Evolutionary conservation across 768 basidiomycete genomes (phyloP), one percentile per base, ranked within the genome.

Genomic region (Mycena belliarum): DNA sequence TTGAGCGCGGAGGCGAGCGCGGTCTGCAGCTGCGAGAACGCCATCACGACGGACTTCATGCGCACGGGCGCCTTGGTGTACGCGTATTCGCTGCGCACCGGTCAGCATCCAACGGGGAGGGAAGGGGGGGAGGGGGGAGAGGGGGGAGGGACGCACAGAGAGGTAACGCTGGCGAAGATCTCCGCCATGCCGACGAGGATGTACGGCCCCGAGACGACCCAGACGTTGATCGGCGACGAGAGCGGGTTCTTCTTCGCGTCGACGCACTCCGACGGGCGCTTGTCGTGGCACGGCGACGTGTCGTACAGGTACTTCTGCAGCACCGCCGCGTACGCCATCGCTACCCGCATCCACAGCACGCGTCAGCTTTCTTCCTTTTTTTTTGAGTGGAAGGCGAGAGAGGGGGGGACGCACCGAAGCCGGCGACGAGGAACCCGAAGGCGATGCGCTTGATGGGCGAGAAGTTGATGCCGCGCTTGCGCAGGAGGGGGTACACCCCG

Each of bases 31-130:
- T 79, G 75, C 37, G 78, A 76, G 69, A 83, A 74, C 28, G 80
- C 77, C 78, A 82, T 82, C 63, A 87, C 84, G 64, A 87, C 78
- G 14, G 80, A 81, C 64, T 80, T 79, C 86, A 87, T 88, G 65
- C 80, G 75, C 60, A 76, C 75, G n/a, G 86, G 85, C 4, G 85
- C 84, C 71, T 80, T 76, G 41, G 73, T 75, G 72, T 69, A 78
- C 20, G 75, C 76, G 55, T 77, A 77, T 63, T 80, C 76, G 37
- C 35, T 33, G 20, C 6, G 49, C 26, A 10, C 35, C 12, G 23
- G 29, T 35, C 6, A 32, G 29, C 29, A 32, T 32, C n/a, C n/a
- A n/a, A n/a, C n/a, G n/a, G n/a, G n/a, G n/a, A n/a, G n/a, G n/a
- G n/a, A n/a, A n/a, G n/a, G n/a, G n/a, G n/a, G n/a, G n/a, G n/a